Base-by-base conservation (phyloP, 495 filamentous ascomycete genomes). In the Cladorrhinum samala region DNA sequence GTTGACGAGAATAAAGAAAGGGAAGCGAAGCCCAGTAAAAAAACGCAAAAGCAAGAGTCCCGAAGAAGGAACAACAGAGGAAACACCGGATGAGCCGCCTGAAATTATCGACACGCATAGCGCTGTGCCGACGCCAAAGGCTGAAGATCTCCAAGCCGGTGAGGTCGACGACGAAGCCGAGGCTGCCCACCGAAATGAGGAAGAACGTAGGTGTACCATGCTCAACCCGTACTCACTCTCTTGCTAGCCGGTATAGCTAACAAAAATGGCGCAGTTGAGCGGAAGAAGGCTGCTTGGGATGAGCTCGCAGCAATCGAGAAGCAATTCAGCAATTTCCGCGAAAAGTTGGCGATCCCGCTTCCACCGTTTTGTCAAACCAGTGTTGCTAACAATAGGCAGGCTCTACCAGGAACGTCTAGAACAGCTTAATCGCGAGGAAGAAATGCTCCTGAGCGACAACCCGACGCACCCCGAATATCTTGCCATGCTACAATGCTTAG, bases 391-490 rank as follows among this genome's bases (percentile, higher is more conserved):
- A 9, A 5, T 40, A 39, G 39, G 53, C 57, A 96, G 89, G 54
- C 81, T 96, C 23, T 92, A 87, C 65, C 86, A 94, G 56, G 91
- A 96, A 63, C 82, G 87, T 55, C 77, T 98, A 37, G 84, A 85
- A 9, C 81, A 87, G 59, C 72, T 92, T 41, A 86, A 92, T 57
- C 77, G 81, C 54, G 91, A 98, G 78, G 81, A 96, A 53, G 83
- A 86, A 23, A 83, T 93, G 79, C 78, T 97, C 25, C 78, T 76
- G 51, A 77, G 83, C 48, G 82, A 88, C 1, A 83, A 83, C 48
- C 85, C 84, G 21, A 87, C 81, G n/a, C 93, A 98, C 68, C 87
- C 89, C 25, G 92, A 95, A 65, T 88, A 88, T 53, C 73, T 94
- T 43, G 85, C 85, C 0, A 89, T 92, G 82, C 80, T 94, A 59